Evolutionary conservation across 352 stramenopile species (phyloP), one percentile per base, ranked within the genome.

Genomic region (Phytophthora syringae): DNA sequence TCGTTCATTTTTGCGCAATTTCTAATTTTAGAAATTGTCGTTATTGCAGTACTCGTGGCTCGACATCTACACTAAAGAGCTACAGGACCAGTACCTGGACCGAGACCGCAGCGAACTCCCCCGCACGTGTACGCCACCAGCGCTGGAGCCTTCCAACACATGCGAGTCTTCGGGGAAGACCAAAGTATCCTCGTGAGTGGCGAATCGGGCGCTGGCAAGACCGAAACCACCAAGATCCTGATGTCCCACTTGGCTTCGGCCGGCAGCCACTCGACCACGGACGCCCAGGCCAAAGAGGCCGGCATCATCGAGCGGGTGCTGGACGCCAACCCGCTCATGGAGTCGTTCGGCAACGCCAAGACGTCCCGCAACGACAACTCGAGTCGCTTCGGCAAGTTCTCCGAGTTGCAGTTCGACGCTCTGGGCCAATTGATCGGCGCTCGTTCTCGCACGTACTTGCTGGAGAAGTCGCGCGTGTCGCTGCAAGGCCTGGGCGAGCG

Each of bases 321-420:
- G 32, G 73, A 94, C 48, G 88, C 82, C 12, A 95, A 96, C 64
- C 88, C 88, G 25, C 70, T 97, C 13, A 90, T 97, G 80, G 89
- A 98, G 64, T 95, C 92, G 9, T 99, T 99, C 76, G 97, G 97
- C 48, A 99, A 99, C 72, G 96, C 97, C 47, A 98, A 98, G 72
- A 99, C 97, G 2, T 88, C 94, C 16, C 83, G 96, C 11, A 99
- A 99, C 67, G 95, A 98, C 78, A 99, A 99, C 77, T 95, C 79
- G 13, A 94, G 76, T 72, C 86, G 97, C 18, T 99, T 99, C 75
- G 97, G 96, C 42, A 99, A 98, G 70, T 99, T 98, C 67, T 95
- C 93, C 18, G 91, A 99, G 67, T 76, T 99, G 7, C 90, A 98
- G 76, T 98, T 98, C 72, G 92, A 98, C 69, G 56, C 82, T n/a